phyloP scores from a whole-genome alignment of 495 filamentous ascomycete species.

The Aspergillus funiculosus region DNA sequence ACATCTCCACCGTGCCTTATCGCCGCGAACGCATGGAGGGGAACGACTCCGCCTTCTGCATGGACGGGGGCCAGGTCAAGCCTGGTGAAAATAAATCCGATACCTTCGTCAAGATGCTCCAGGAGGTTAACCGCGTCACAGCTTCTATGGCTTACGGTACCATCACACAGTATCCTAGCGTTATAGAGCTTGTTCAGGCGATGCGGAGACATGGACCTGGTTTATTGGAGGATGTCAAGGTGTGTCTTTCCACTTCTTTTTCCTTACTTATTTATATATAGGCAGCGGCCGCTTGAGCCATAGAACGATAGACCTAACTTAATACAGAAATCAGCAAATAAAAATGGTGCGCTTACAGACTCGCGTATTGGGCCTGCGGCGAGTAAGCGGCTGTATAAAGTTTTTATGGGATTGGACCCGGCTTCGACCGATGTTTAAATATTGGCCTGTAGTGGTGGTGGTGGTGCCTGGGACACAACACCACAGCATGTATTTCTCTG shows the following conservation, averaged over 20 bases:
- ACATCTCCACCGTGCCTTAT: constrained; percentile 74
- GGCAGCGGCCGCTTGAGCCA: too few species aligned
- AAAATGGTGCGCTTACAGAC: constrained; percentile 59
- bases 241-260: constrained; percentile 16
- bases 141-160: constrained; percentile 69
- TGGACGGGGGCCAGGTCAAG: constrained; percentile 76
- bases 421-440: constrained; percentile 58
- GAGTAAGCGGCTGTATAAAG: constrained; percentile 67
- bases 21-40: constrained; percentile 42
- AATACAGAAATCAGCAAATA: constrained; percentile 57
- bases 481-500: too few species aligned
- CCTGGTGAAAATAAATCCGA: constrained; percentile 61
- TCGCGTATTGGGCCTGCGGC: constrained; percentile 60
- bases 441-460: too few species aligned
- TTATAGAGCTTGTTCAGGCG: constrained; percentile 50
- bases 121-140: constrained; percentile 70
- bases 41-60: constrained; percentile 66
- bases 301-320: not conserved
- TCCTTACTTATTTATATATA: not conserved
- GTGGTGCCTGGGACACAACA: too few species aligned
- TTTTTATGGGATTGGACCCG: constrained; percentile 66
- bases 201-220: constrained; percentile 55
- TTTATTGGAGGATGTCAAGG: constrained; percentile 55
- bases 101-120: constrained; percentile 72
- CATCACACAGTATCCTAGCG: constrained; percentile 52